These are phyloP conservation scores for Diaporthe humulicola DNA, from an alignment of 2,329 filamentous ascomycete genomes.

Conservation along the genomic window DNA sequence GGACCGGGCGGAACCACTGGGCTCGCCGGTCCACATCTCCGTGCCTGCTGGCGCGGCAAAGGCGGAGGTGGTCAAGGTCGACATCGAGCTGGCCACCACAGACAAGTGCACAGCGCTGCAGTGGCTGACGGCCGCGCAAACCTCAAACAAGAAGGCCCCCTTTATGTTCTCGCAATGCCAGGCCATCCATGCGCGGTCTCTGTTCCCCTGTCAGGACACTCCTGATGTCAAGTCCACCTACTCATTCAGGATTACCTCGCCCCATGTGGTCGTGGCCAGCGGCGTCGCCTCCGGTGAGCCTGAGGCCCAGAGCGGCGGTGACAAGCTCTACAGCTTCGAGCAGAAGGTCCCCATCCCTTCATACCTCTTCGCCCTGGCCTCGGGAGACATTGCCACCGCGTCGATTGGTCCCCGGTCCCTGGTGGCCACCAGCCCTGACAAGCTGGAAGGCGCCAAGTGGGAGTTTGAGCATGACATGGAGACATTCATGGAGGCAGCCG, in stretches of 20 bases:
- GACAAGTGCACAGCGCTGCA: conserved; percentile 91
- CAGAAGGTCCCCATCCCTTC: conserved; percentile 94
- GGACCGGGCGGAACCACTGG: conserved; percentile 79
- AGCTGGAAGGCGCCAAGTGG: conserved; percentile 86
- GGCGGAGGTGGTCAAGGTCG: conserved; percentile 65
- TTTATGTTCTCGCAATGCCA: conserved; percentile 99
- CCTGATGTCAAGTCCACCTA: conserved; percentile 98
- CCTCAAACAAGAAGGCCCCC: conserved; percentile 93
- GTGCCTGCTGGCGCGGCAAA: conserved; percentile 67
- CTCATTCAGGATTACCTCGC: conserved; percentile 87
- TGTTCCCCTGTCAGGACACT: conserved; percentile 98
- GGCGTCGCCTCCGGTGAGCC: conserved; percentile 72
- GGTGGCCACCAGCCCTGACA: conserved; percentile 90
- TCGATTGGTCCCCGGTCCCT: conserved; percentile 86
- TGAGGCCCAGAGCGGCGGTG: conserved; percentile 62
- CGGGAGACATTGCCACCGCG: conserved; percentile 87
- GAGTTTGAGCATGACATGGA: conserved; percentile 94
- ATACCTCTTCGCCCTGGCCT: conserved; percentile 94
- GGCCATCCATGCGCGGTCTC: conserved; percentile 92
- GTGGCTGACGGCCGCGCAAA: conserved; percentile 94
- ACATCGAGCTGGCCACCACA: conserved; percentile 84
- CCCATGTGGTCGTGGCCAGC: conserved; percentile 91
- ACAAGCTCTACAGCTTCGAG: conserved; percentile 85
- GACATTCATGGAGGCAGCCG: conserved; percentile 89
- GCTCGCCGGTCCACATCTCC: conserved; percentile 77